These are phyloP conservation scores for Colletotrichum gigasporum DNA, from an alignment of 2,329 filamentous ascomycete species.

Conservation along the genomic window DNA sequence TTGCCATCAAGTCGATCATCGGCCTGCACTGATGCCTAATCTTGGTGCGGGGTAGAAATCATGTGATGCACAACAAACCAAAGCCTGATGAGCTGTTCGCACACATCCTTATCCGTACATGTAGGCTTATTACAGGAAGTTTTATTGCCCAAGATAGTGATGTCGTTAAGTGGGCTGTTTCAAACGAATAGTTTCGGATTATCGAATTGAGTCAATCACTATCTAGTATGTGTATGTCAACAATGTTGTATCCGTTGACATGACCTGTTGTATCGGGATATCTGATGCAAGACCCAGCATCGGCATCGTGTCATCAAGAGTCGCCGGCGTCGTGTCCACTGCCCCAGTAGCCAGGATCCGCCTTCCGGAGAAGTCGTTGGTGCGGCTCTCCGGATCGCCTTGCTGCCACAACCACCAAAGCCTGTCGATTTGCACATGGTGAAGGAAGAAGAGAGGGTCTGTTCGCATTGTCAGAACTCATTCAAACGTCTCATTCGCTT, in stretches of 20 bases:
- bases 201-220: too few species aligned
- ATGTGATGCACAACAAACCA: too few species aligned
- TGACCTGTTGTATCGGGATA: slow-evolving; percentile 21
- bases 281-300: slow-evolving; percentile 25
- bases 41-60: too few species aligned
- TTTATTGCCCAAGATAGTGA: too few species aligned
- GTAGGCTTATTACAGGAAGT: too few species aligned
- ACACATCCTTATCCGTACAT: too few species aligned
- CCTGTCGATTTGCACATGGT: slow-evolving; percentile 34
- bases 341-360: background rate
- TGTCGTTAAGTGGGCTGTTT: too few species aligned
- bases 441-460: slow-evolving; percentile 36
- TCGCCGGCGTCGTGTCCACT: background rate
- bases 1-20: too few species aligned
- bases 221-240: slow-evolving; percentile 28
- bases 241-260: slow-evolving; percentile 15
- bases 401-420: slow-evolving; percentile 36
- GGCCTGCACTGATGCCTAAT: too few species aligned
- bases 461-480: background rate
- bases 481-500: too few species aligned
- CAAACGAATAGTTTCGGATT: too few species aligned
- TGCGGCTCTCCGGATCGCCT: slow-evolving; percentile 2
- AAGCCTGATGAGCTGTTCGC: too few species aligned
- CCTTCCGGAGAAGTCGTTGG: slow-evolving; percentile 17
- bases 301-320: slow-evolving; percentile 29